Conservation (phyloP, 2,329 filamentous ascomycete species). For the Thyridium curvatum region DNA sequence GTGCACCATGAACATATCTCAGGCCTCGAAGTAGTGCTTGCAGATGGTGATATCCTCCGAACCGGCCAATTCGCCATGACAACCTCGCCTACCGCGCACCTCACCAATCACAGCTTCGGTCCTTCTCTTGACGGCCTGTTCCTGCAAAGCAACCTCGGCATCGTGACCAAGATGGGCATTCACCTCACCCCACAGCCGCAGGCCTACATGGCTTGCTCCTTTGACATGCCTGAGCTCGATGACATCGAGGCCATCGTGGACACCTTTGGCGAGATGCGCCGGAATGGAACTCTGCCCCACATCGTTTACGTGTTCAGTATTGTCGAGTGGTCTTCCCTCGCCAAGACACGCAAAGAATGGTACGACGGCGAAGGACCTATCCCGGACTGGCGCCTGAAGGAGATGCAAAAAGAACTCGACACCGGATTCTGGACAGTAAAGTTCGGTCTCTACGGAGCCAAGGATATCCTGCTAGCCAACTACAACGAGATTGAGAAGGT, state of each 20-base stretch:
- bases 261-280: conserved; percentile 2
- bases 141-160: conserved; percentile 6
- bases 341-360: conserved; percentile 3
- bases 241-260: background rate
- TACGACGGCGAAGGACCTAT: conserved; percentile 6
- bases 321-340: background rate
- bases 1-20: conserved; percentile 38
- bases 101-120: conserved; percentile 5
- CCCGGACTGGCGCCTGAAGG: conserved; percentile 6
- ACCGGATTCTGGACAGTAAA: conserved; percentile 6
- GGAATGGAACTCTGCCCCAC: conserved; percentile 3
- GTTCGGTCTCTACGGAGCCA: conserved; percentile 6
- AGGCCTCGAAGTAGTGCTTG: conserved; percentile 36
- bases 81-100: no score
- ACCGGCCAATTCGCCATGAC: conserved; percentile 32
- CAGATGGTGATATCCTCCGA: conserved; percentile 33
- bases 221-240: background rate
- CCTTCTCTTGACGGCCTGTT: conserved; percentile 11
- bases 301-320: conserved; percentile 5
- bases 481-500: conserved; percentile 5
- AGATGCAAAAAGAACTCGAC: conserved; percentile 5
- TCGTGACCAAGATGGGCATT: conserved; percentile 6
- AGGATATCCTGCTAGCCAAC: conserved; percentile 6
- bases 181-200: conserved; percentile 2
- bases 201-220: conserved; percentile 8